Conservation (phyloP, 768 basidiomycete species). For the Saitozyma podzolica region DNA sequence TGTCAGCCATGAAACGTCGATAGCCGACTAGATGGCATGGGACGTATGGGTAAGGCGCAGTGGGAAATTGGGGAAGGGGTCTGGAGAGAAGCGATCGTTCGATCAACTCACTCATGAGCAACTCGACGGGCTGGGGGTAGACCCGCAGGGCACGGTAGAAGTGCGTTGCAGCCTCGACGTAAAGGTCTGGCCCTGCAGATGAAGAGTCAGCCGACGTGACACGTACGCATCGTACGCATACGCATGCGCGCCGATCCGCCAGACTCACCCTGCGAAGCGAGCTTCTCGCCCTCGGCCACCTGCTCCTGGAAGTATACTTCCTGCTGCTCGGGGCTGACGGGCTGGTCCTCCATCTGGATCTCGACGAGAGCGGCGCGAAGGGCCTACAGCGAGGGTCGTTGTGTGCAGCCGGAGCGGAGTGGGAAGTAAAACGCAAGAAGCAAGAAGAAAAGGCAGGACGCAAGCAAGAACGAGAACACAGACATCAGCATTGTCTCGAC, state of each 20-base stretch:
- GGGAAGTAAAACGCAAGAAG: neutral
- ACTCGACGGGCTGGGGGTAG: conserved; percentile 90
- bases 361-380: conserved; percentile 37
- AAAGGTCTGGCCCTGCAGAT: conserved; percentile 68
- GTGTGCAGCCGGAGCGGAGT: neutral
- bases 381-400: conserved; percentile 15
- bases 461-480: no score
- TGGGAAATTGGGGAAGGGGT: neutral
- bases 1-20: neutral
- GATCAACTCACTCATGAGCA: conserved; percentile 67
- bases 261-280: conserved; percentile 69
- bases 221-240: neutral
- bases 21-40: neutral
- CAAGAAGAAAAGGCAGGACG: no score
- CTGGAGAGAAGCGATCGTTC: neutral
- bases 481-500: no score
- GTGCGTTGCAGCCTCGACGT: conserved; percentile 76
- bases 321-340: conserved; percentile 69
- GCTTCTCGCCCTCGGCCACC: conserved; percentile 80
- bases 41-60: neutral
- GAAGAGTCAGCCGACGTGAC: neutral
- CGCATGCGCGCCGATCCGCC: neutral
- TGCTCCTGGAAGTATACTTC: conserved; percentile 91
- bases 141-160: conserved; percentile 93
- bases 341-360: conserved; percentile 68